Evolutionary conservation across 768 basidiomycete genomes (phyloP), one percentile per base, ranked within the genome.

Genomic region (Boletus barrowsii): DNA sequence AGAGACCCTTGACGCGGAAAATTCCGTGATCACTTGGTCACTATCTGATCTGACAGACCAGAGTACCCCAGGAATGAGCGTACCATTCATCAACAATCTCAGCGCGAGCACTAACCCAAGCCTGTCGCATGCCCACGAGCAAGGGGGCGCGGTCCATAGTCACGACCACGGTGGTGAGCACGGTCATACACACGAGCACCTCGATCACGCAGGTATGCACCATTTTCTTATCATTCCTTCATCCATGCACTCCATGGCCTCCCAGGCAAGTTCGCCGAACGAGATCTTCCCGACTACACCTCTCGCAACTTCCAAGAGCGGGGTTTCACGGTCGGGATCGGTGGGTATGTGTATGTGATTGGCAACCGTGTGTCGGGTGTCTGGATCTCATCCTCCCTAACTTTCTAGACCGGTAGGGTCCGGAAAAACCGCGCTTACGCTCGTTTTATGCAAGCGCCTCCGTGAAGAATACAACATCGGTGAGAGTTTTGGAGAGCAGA

Each of bases 261-360:
- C 48, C 46, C 46, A 95, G 95, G 96, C 42, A 97, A 90, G 69
- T 99, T 86, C 62, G 74, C 90, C 11, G 94, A 98, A 68, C 80
- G 96, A 26, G 96, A 98, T 70, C 71, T 97, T 69, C 97, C 96
- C 10, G 88, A 97, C 65, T 98, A 90, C 64, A 77, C 86, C 9
- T 69, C 72, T 3, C 78, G 96, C 35, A 89, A 94, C 75, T 98
- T 94, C 63, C 81, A 85, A 48, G 95, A 98, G 73, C 78, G 96
- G 57, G 97, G 90, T 1, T 99, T 98, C 73, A 98, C 96, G 0
- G 77, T 99, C 55, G 96, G 96, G n/a, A 98, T 98, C 51, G 96
- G 96, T 65, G 95, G 95, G 95, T 95, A 64, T 45, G 86, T 72
- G 6, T 35, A n/a, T 30, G 35, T 36, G 26, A 17, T 47, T 42